Percentiles rank a stretch among this genome's conserved stretches.
Evolutionary conservation across 768 basidiomycete genomes (phyloP).

Genomic region (Floccularia luteovirens): DNA sequence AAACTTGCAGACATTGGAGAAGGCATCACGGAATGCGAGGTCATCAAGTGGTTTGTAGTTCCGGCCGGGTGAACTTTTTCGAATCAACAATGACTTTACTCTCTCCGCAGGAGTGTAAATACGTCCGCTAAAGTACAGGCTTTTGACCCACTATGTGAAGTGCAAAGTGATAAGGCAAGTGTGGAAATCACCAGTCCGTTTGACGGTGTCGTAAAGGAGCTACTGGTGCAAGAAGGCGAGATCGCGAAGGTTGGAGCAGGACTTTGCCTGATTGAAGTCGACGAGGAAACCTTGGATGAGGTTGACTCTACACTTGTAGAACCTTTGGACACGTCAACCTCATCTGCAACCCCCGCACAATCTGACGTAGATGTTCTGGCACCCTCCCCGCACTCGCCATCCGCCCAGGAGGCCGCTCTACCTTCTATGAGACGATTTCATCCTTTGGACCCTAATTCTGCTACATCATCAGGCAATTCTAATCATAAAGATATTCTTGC

Average conservation of each 20-base stretch:
- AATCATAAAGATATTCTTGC: slow-evolving; percentile 42
- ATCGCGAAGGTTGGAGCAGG: slow-evolving; percentile 77
- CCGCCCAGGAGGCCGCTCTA: slow-evolving; percentile 4
- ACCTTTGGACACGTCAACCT: slow-evolving; percentile 4
- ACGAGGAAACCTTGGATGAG: slow-evolving; percentile 37
- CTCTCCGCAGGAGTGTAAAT: slow-evolving; percentile 52
- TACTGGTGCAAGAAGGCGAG: slow-evolving; percentile 75
- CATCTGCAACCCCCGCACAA: slow-evolving; percentile 6
- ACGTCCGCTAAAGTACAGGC: slow-evolving; percentile 40
- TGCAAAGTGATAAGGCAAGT: slow-evolving; percentile 86
- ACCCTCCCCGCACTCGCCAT: slow-evolving; percentile 6
- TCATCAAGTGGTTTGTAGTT: slow-evolving; percentile 70
- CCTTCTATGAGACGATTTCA: slow-evolving; percentile 24
- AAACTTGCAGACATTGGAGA: slow-evolving; percentile 85
- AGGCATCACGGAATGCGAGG: slow-evolving; percentile 87
- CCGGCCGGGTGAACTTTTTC: slow-evolving; percentile 16
- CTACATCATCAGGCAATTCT: slow-evolving; percentile 8
- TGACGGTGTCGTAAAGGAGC: slow-evolving; percentile 64
- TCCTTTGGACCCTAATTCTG: slow-evolving; percentile 53
- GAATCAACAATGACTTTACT: slow-evolving; percentile 4
- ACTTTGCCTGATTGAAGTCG: slow-evolving; percentile 77
- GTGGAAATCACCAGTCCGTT: slow-evolving; percentile 88
- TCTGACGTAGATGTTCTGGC: slow-evolving; percentile 7
- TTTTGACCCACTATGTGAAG: slow-evolving; percentile 76
- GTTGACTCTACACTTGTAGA: slow-evolving; percentile 13